phyloP scores from a whole-genome alignment of 2,329 filamentous ascomycete genomes.

The Podosphaera xanthii region DNA sequence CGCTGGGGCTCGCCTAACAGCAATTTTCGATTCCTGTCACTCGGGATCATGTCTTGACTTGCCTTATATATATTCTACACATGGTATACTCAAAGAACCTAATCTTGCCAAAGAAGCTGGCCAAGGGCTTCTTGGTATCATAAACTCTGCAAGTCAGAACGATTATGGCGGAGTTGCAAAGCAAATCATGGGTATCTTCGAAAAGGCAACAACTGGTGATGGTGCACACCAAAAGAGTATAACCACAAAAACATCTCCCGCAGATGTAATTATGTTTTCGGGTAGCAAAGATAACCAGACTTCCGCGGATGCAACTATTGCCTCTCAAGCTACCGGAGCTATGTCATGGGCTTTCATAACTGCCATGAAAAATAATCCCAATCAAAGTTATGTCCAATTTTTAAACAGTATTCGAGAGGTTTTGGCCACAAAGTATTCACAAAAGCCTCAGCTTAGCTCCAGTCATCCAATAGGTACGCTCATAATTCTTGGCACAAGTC shows the following conservation, averaged over 20 bases:
- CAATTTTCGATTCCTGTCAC: conserved; percentile 45
- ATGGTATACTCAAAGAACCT: conserved; percentile 32
- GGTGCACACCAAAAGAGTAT: conserved; percentile 57
- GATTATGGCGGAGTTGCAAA: conserved; percentile 62
- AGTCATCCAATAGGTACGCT: conserved; percentile 69
- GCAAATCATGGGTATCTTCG: conserved; percentile 52
- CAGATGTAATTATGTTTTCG: conserved; percentile 93
- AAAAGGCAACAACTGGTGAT: conserved; percentile 58
- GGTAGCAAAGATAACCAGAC: conserved; percentile 76
- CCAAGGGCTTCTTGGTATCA: conserved; percentile 33
- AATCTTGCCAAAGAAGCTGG: conserved; percentile 19
- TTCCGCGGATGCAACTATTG: conserved; percentile 65
- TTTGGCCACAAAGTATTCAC: conserved; percentile 59
- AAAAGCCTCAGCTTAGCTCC: conserved; percentile 87
- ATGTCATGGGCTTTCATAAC: conserved; percentile 95
- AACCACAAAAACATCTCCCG: conserved; percentile 75
- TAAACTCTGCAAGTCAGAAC: conserved; percentile 48
- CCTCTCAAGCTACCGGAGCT: conserved; percentile 64
- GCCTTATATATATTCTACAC: conserved; percentile 33
- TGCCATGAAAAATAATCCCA: conserved; percentile 53
- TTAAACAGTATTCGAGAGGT: conserved; percentile 86
- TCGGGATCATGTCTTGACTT: conserved; percentile 40
- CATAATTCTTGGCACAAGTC: background rate
- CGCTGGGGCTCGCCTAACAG: conserved; percentile 55
- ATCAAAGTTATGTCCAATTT: conserved; percentile 84